Base-by-base conservation (phyloP, 768 basidiomycete genomes). In the Leccinum rimulosum region DNA sequence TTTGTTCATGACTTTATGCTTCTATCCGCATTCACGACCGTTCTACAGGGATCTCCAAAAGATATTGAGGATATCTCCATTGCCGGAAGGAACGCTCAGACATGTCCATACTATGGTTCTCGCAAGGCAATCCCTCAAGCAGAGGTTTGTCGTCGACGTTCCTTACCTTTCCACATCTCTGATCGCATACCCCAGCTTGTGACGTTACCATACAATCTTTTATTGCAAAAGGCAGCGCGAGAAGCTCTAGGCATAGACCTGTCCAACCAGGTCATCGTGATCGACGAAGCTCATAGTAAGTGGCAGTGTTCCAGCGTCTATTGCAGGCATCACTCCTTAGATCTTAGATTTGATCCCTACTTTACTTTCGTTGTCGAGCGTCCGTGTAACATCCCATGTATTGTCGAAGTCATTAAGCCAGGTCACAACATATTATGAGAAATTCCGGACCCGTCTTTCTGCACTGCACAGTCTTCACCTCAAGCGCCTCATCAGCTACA, bases 251-350 rank as follows among this genome's bases (percentile, higher is more conserved):
- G 90, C 2, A 95, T 99, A 58, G 84, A 92, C 67, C 76, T 97
- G 49, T 88, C 81, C 11, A 83, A 87, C 66, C 93, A 97, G 66
- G 79, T 98, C 17, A 84, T 99, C 31, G 81, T 98, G 25, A 85
- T 99, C 55, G 96, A 99, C 68, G 96, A 99, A 76, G 96, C 96
- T 0, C 96, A 99, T 73, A 98, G 93, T 95, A 66, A 58, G 91
- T 77, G 19, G 10, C 31, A 67, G 3, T 38, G 55, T 56, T 50
- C 45, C 50, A n/a, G 30, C 17, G 15, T 50, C 27, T 8, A 54
- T 51, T 47, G 58, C 35, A 47, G n/a, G 48, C 47, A n/a, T 49
- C 48, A 66, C 22, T 56, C 27, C 52, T 55, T 58, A 95, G 94
- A 97, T 72, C 52, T 55, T 58, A 95, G 93, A 97, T 72, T 74